phyloP scores from a whole-genome alignment of 768 basidiomycete species.

The Tulasnella sp. region DNA sequence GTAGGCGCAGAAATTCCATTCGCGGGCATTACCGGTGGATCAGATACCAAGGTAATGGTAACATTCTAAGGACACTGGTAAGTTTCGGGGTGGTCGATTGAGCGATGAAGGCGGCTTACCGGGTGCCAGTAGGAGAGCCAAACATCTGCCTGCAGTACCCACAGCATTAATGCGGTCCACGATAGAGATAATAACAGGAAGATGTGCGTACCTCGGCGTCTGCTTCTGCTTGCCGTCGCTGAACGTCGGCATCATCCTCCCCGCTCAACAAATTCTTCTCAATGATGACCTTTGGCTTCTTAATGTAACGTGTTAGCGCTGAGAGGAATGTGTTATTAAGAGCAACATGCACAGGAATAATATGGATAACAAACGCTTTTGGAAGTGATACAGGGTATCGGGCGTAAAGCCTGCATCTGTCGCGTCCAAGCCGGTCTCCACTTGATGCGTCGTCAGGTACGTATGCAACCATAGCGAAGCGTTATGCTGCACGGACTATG shows the following conservation, averaged over 20 bases:
- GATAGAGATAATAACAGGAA: slow-evolving; percentile 27
- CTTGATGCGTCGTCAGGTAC: slow-evolving; percentile 63
- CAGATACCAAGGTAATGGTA: slow-evolving; percentile 79
- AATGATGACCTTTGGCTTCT: slow-evolving; percentile 67
- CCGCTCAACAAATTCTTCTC: slow-evolving; percentile 70
- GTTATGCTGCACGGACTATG: slow-evolving; percentile 70
- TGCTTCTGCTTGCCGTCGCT: slow-evolving; percentile 36
- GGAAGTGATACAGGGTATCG: slow-evolving; percentile 60
- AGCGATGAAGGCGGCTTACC: slow-evolving; percentile 42
- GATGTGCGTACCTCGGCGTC: slow-evolving; percentile 39
- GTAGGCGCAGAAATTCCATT: slow-evolving; percentile 57
- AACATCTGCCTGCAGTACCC: slow-evolving; percentile 46
- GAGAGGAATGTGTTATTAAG: background rate
- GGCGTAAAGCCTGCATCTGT: slow-evolving; percentile 47
- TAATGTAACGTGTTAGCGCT: slow-evolving; percentile 86
- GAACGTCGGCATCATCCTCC: slow-evolving; percentile 38
- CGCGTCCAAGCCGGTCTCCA: slow-evolving; percentile 59
- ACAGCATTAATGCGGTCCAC: background rate
- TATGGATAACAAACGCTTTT: slow-evolving; percentile 57
- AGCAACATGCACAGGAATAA: background rate
- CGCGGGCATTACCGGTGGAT: slow-evolving; percentile 54
- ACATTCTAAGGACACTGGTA: slow-evolving; percentile 58
- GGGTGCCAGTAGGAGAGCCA: slow-evolving; percentile 83
- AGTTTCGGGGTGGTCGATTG: background rate
- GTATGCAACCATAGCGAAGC: slow-evolving; percentile 75